A percentile compares a stretch with the other conserved stretches of the same genome.
Conservation (phyloP, 352 stramenopile species). For the Globisporangium parvum region DNA sequence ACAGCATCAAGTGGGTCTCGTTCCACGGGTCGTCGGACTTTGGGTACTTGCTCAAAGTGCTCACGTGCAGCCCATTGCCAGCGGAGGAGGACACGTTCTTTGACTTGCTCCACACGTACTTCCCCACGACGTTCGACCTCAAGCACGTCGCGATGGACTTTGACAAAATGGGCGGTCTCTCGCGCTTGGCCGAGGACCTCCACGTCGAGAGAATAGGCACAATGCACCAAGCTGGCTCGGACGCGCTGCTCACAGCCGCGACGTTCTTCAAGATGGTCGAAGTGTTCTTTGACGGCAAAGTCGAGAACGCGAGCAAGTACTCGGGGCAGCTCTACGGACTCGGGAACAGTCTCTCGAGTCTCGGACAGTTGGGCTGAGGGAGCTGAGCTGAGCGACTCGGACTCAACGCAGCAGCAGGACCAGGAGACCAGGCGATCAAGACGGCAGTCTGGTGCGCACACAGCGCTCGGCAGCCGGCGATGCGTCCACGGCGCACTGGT, state of each 20-base stretch:
- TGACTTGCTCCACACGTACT: conserved; percentile 97
- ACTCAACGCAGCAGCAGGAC: not conserved
- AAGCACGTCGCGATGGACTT: conserved; percentile 98
- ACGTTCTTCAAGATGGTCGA: conserved; percentile 92
- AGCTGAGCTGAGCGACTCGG: conserved; percentile 9
- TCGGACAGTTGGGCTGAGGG: conserved; percentile 27
- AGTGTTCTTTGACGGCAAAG: conserved; percentile 82
- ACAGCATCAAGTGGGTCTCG: conserved; percentile 98
- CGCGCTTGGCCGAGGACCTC: conserved; percentile 94
- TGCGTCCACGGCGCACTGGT: too few species aligned
- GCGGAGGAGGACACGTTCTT: conserved; percentile 94
- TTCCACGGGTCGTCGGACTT: conserved; percentile 99
- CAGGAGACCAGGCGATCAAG: not conserved
- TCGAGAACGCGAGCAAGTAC: conserved; percentile 81
- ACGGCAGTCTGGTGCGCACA: too few species aligned
- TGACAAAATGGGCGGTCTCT: conserved; percentile 97
- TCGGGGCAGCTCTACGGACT: conserved; percentile 83
- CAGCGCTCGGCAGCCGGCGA: too few species aligned
- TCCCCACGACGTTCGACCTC: conserved; percentile 97
- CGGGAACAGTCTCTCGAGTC: conserved; percentile 50
- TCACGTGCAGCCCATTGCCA: conserved; percentile 88
- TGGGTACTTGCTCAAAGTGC: conserved; percentile 97
- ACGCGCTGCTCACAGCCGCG: conserved; percentile 94
- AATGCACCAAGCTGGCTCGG: conserved; percentile 98
- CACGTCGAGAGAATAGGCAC: conserved; percentile 96